A percentile compares a stretch with the other conserved stretches of the same genome.
Evolutionary conservation across 352 stramenopile species (phyloP).

Genomic region (Thalassiosira hispida): DNA sequence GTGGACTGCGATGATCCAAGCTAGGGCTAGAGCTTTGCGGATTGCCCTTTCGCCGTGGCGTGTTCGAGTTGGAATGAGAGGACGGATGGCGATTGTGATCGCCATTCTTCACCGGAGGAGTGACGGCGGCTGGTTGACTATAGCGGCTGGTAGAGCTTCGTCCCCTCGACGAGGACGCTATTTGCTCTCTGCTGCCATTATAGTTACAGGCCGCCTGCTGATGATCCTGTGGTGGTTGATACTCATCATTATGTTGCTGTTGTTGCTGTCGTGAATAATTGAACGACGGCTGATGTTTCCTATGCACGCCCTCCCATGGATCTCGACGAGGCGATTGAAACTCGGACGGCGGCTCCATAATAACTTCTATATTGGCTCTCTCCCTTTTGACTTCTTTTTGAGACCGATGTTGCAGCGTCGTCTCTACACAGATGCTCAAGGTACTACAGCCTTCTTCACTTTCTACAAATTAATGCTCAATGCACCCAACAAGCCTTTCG

Average conservation of each 20-base stretch:
- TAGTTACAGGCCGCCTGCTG: not conserved
- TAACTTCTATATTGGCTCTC: not conserved
- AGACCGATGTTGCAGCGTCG: no score
- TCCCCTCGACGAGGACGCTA: not conserved
- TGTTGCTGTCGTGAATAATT: not conserved
- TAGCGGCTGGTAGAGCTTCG: slow-evolving; percentile 13
- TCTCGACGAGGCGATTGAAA: not conserved
- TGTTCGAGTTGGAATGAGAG: slow-evolving; percentile 27
- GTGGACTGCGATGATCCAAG: not conserved
- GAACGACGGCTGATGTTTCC: not conserved
- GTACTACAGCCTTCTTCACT: no score
- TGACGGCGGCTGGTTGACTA: not conserved
- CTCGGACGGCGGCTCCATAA: slow-evolving; percentile 14
- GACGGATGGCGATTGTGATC: not conserved
- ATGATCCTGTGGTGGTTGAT: not conserved
- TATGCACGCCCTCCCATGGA: not conserved
- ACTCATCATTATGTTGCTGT: not conserved
- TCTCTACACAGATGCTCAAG: no score
- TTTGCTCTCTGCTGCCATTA: not conserved
- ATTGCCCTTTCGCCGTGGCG: slow-evolving; percentile 40
- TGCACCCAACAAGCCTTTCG: no score
- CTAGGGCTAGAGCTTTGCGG: slow-evolving; percentile 33
- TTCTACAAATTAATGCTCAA: no score
- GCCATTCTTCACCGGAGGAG: not conserved
- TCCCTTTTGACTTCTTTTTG: no score